A percentile compares a stretch with the other conserved stretches of the same genome.
Conservation (phyloP, 148 eudicot species). For the Suaeda aralocaspica region DNA sequence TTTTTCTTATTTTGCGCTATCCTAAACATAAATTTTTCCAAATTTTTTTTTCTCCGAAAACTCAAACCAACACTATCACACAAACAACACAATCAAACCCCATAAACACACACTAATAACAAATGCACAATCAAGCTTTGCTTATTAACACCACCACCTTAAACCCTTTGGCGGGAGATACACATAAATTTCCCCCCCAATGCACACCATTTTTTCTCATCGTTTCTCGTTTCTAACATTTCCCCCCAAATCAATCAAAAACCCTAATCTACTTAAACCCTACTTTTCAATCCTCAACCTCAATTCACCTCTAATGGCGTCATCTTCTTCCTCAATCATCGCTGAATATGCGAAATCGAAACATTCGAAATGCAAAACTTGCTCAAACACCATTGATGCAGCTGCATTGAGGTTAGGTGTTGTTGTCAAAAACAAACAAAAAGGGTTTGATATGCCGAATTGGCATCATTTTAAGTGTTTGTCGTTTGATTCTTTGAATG, state of each 20-base stretch:
- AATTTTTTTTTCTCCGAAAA: too few relatives aligned
- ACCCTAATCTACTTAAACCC: constrained; percentile 18
- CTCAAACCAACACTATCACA: too few relatives aligned
- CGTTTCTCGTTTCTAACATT: background rate
- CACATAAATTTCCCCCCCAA: too few relatives aligned
- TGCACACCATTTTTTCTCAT: too few relatives aligned
- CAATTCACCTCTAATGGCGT: constrained; percentile 8
- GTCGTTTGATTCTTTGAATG: constrained; percentile 24
- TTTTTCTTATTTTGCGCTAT: too few relatives aligned
- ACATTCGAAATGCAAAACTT: constrained; percentile 65
- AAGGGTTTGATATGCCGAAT: constrained; percentile 55
- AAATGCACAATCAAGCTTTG: too few relatives aligned
- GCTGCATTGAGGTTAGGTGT: constrained; percentile 52
- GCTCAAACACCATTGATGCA: constrained; percentile 41
- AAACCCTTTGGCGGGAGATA: too few relatives aligned
- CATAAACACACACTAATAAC: too few relatives aligned
- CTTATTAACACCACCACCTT: too few relatives aligned
- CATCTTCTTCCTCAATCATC: constrained; percentile 22
- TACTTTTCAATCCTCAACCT: background rate
- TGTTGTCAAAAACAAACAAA: constrained; percentile 38
- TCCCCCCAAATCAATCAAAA: background rate
- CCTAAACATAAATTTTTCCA: too few relatives aligned
- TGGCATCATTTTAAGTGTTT: constrained; percentile 79
- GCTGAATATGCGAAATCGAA: constrained; percentile 83
- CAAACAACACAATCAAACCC: too few relatives aligned